Evolutionary conservation across 805 yeast species (phyloP).

Genomic region (Millerago galiae): DNA sequence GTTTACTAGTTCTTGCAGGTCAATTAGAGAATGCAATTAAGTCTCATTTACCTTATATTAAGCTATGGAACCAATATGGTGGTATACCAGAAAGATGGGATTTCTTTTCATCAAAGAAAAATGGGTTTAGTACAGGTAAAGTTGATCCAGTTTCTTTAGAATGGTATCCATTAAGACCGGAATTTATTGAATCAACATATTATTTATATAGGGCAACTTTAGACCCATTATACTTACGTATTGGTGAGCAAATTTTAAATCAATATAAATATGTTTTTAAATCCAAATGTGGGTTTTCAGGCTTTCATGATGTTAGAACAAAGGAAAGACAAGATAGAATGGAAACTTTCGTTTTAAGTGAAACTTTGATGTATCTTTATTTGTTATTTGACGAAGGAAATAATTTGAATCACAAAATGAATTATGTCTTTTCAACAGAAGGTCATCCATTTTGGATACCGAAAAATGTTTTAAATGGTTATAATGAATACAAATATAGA

Average conservation of each 20-base stretch:
- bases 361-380: constrained; percentile 78
- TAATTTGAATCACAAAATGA: constrained; percentile 37
- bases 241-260: constrained; percentile 60
- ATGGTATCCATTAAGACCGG: constrained; percentile 94
- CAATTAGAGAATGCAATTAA: constrained; percentile 58
- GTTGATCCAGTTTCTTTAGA: constrained; percentile 49
- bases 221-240: constrained; percentile 75
- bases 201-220: constrained; percentile 75
- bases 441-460: constrained; percentile 86
- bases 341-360: constrained; percentile 89
- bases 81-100: constrained; percentile 90
- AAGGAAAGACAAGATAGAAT: constrained; percentile 68
- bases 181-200: constrained; percentile 84
- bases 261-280: constrained; percentile 47
- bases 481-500: constrained; percentile 11
- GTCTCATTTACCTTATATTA: constrained; percentile 56
- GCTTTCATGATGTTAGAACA: constrained; percentile 59
- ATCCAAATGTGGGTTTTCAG: constrained; percentile 76
- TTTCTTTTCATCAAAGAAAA: constrained; percentile 16
- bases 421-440: constrained; percentile 65
- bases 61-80: constrained; percentile 75
- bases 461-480: constrained; percentile 24
- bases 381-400: constrained; percentile 70
- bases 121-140: constrained; percentile 6
- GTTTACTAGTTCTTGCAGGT: constrained; percentile 75